Percentiles rank a stretch among this genome's conserved stretches.
These are phyloP conservation scores for Nitzschia sp. DNA, from an alignment of 108 stramenopile genomes.

Conservation along the genomic window DNA sequence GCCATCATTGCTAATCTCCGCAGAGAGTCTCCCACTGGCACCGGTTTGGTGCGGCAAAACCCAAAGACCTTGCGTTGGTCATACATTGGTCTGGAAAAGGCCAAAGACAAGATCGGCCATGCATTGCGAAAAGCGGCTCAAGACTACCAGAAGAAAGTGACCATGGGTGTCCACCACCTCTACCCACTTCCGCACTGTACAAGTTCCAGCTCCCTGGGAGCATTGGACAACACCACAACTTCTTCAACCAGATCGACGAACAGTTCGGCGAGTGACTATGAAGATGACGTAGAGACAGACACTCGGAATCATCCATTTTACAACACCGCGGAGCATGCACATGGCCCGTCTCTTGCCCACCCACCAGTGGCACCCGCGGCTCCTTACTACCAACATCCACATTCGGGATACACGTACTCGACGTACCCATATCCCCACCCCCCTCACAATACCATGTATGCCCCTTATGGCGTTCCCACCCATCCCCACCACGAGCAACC, in stretches of 20 bases:
- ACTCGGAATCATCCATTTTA: not conserved
- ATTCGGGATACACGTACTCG: not conserved
- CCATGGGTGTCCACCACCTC: not conserved
- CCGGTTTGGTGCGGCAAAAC: constrained; percentile 31
- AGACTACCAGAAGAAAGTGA: not conserved
- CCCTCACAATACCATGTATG: not conserved
- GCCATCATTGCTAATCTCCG: constrained; percentile 30
- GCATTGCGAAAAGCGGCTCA: constrained; percentile 28
- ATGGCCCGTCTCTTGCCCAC: no score
- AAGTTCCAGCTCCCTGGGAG: not conserved
- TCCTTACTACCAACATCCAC: not conserved
- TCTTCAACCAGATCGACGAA: not conserved
- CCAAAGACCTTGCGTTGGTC: constrained; percentile 25
- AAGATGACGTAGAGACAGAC: not conserved
- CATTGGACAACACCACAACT: not conserved
- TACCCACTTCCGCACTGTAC: not conserved
- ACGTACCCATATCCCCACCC: not conserved
- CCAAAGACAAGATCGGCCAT: constrained; percentile 42
- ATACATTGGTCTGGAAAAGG: constrained; percentile 30
- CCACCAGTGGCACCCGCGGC: no score
- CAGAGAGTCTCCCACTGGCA: constrained; percentile 15
- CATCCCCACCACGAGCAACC: no score
- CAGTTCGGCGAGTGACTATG: not conserved
- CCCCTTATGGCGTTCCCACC: not conserved
- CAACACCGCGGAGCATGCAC: not conserved